Percentiles rank a stretch among this genome's conserved stretches.
Conservation (phyloP, 1,139 yeast species). For the Lizanozyma gosingica region DNA sequence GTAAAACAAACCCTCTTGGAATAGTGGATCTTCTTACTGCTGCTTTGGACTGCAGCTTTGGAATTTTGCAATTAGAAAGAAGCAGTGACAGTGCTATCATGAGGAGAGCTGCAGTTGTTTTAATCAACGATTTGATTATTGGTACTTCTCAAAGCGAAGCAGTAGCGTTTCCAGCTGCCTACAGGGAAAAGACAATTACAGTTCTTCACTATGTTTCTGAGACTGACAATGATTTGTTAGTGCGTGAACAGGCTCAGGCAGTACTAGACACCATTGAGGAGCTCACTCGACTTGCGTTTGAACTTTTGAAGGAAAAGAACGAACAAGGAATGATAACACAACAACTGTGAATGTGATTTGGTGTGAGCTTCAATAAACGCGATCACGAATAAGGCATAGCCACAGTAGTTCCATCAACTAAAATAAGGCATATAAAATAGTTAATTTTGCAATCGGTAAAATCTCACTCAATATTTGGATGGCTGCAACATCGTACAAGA, state of each 20-base stretch:
- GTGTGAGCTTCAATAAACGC: no score
- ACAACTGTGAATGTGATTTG: no score
- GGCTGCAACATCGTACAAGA: background rate
- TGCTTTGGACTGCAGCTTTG: conserved; percentile 67
- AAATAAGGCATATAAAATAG: no score
- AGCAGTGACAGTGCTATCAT: conserved; percentile 40
- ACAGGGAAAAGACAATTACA: conserved; percentile 32
- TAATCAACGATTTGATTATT: conserved; percentile 53
- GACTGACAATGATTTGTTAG: conserved; percentile 48
- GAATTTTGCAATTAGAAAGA: conserved; percentile 55
- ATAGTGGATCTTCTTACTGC: conserved; percentile 40
- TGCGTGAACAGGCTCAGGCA: conserved; percentile 46
- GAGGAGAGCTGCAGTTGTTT: conserved; percentile 67
- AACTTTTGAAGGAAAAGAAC: background rate
- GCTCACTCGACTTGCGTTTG: conserved; percentile 11
- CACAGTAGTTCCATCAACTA: no score
- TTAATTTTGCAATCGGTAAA: no score
- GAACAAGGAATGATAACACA: background rate
- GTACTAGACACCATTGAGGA: conserved; percentile 39
- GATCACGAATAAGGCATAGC: no score
- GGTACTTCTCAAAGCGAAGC: conserved; percentile 35
- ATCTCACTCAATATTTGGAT: no score
- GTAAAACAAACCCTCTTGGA: conserved; percentile 53
- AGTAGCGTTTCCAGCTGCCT: conserved; percentile 40
- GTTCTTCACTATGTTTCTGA: conserved; percentile 35